phyloP scores from a whole-genome alignment of 2,329 filamentous ascomycete species.

The Echinosphaeria canescens region DNA sequence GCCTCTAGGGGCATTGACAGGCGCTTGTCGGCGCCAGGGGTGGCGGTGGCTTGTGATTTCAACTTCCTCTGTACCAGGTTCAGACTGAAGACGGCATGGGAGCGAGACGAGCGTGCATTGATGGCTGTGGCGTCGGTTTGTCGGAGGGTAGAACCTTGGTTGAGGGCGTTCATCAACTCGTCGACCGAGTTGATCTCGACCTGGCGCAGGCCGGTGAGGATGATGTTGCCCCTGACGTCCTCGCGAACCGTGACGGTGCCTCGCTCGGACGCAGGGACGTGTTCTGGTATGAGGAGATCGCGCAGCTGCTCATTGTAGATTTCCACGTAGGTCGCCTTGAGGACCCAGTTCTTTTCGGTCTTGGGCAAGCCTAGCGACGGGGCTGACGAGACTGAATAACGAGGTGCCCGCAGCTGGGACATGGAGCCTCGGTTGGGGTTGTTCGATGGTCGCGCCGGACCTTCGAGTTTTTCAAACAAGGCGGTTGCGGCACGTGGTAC shows the following conservation, averaged over 20 bases:
- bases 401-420: constrained; percentile 92
- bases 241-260: constrained; percentile 72
- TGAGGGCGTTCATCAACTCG: constrained; percentile 72
- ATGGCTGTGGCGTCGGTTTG: constrained; percentile 96
- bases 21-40: constrained; percentile 53
- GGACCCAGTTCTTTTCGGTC: constrained; percentile 70
- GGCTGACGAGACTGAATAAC: constrained; percentile 66
- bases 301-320: constrained; percentile 95
- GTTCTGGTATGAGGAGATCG: constrained; percentile 86
- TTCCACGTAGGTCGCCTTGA: constrained; percentile 98
- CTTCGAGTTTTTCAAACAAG: constrained; percentile 74
- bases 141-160: constrained; percentile 81
- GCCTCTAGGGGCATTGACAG: constrained; percentile 72
- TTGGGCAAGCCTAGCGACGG: constrained; percentile 68
- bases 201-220: constrained; percentile 89
- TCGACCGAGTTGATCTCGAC: constrained; percentile 88
- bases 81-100: constrained; percentile 90
- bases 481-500: constrained; percentile 75
- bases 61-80: constrained; percentile 82
- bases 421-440: constrained; percentile 49
- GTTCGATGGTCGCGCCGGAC: constrained; percentile 93
- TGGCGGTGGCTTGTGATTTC: too few species aligned
- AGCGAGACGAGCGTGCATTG: constrained; percentile 93
- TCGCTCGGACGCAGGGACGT: constrained; percentile 72
- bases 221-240: constrained; percentile 88